Evolutionary conservation across 2,329 filamentous ascomycete genomes (phyloP), one percentile per base, ranked within the genome.

Genomic region (Dactylellina drechsleri): DNA sequence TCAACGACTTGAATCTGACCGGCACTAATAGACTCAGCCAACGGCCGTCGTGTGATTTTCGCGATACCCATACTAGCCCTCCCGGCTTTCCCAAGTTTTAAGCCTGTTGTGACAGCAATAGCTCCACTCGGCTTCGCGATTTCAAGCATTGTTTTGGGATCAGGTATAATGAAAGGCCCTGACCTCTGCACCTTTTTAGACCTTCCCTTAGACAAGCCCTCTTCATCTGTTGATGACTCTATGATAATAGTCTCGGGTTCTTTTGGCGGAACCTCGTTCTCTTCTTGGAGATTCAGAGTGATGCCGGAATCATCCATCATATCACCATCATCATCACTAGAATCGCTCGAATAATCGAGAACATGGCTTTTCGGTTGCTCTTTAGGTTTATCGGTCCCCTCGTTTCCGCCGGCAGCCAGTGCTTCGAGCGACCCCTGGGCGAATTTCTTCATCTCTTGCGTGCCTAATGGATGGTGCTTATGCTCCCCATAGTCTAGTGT

Each of bases 251-350:
- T 50, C 31, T 60, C 41, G 20, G 54, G 65, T 54, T 68, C 18
- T 20, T 56, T 13, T n/a, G 47, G 43, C 5, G n/a, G 47, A 23
- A 31, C 36, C 36, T 50, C 28, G n/a, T 56, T 53, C 5, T 53
- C 64, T 16, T 74, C 71, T n/a, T 75, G 64, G 16, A 75, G 71
- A 16, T 75, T 75, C 16, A 75, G 43, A n/a, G 71, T 75, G 43
- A 75, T 75, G 18, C 71, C 71, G 41, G 71, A 75, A 43, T 75
- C 71, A 65, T 75, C 71, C 31, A 75, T 60, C 71, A 75, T 68
- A n/a, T 75, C 71, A 26, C 57, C 68, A 49, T 75, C 71, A 16
- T 65, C 64, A 54, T 75, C 71, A 52, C 64, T 67, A 10, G 40
- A 52, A 52, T 62, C 61, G 23, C 68, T 73, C 0, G 68, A 73